phyloP scores from a whole-genome alignment of 768 basidiomycete genomes.

The Serpula lacrymans region DNA sequence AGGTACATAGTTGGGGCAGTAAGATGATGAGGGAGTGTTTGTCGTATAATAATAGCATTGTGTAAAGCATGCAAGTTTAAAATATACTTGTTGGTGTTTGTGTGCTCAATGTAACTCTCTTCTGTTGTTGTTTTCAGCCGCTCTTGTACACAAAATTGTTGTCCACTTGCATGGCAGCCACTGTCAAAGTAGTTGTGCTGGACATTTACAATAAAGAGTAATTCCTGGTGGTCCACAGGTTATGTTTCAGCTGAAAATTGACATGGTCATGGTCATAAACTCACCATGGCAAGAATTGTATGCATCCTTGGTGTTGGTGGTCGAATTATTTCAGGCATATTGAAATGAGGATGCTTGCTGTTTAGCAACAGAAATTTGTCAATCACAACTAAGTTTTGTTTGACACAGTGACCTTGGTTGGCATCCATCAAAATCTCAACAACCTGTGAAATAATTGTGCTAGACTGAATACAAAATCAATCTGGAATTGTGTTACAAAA shows the following conservation, averaged over 20 bases:
- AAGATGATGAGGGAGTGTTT: constrained; percentile 3
- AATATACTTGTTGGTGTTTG: constrained; percentile 12
- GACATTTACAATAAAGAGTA: constrained; percentile 9
- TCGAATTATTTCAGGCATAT: background rate
- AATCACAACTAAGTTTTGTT: background rate
- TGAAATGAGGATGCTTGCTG: constrained; percentile 4
- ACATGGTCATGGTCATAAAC: background rate
- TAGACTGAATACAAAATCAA: too few species aligned
- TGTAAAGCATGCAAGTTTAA: constrained; percentile 11
- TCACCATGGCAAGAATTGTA: background rate
- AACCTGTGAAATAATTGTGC: too few species aligned
- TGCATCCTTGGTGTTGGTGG: background rate
- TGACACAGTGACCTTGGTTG: background rate
- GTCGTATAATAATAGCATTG: constrained; percentile 4
- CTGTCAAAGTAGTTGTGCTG: constrained; percentile 16
- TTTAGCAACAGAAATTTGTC: constrained; percentile 2
- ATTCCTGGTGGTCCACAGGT: background rate
- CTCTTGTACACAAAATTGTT: constrained; percentile 7
- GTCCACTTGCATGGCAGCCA: constrained; percentile 2
- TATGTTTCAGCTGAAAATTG: background rate
- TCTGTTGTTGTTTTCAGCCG: constrained; percentile 1
- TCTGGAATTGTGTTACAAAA: constrained; percentile 5
- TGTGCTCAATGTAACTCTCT: constrained; percentile 5
- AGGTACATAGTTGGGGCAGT: constrained; percentile 3
- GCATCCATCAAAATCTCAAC: too few species aligned